Base-by-base conservation (phyloP, 306 rosid species). In the Biancaea sappan region DNA sequence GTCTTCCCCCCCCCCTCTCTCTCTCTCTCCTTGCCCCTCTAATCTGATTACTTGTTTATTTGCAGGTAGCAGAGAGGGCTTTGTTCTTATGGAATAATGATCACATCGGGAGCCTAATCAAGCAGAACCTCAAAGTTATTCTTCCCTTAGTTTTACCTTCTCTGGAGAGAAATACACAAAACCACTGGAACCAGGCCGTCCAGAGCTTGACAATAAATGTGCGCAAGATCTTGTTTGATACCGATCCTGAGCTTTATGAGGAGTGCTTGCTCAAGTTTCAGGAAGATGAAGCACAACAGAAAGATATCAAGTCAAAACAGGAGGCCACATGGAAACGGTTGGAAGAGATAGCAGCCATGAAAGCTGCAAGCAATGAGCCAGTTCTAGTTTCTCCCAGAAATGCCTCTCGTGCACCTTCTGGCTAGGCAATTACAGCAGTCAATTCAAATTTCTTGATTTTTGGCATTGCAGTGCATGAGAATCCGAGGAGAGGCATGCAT, bases 21-120 rank as follows among this genome's bases (percentile, higher is more conserved):
- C 14, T 41, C 25, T 12, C 24, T 10, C n/a, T 63, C 52, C 0
- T n/a, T n/a, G n/a, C n/a, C n/a, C n/a, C 24, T 28, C 47, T 4
- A 21, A 54, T 46, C 52, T 68, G 76, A 31, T 77, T 34, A 35
- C 53, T 57, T 50, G 41, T 78, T 71, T 19, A 69, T 79, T 77
- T 75, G 69, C 85, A 94, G 99, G 99, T 94, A 74, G 99, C 99
- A 8, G 99, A 94, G 77, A 90, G 99, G 76, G 92, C 99, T 40
- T 81, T 94, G 70, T 94, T 94, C 85, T 88, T 94, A 58, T 94
- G 99, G 99, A 94, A 94, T 81, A 92, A 92, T 69, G 91, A 88
- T 48, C 97, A 90, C 79, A 88, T 94, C 62, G 91, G 77, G 79
- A 92, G 67, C 74, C 83, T 94, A 22, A 90, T 94, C 82, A 90